Conservation (phyloP, 2,329 filamentous ascomycete genomes). For the Phialophora tarda region DNA sequence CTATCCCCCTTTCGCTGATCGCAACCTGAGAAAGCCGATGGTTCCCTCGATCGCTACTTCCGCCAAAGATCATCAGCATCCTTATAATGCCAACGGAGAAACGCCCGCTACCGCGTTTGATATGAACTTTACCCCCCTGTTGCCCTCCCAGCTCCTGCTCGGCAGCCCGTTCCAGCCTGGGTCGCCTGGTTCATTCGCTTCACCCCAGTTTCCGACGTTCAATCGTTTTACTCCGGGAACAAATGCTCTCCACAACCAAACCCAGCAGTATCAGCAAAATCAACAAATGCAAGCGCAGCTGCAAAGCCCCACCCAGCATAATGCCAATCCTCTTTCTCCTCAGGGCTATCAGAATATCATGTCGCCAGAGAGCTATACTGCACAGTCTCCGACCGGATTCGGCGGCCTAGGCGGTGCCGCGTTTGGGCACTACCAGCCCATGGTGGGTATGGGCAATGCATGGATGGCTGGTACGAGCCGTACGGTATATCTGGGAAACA, state of each 20-base stretch:
- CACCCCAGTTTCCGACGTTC: constrained; percentile 88
- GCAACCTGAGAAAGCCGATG: constrained; percentile 80
- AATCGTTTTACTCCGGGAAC: constrained; percentile 73
- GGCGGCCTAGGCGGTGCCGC: constrained; percentile 65
- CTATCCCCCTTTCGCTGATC: constrained; percentile 80
- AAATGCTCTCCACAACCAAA: constrained; percentile 59
- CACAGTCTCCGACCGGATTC: constrained; percentile 85
- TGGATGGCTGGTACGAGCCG: constrained; percentile 84
- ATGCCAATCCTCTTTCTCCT: constrained; percentile 70
- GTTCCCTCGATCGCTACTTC: constrained; percentile 93
- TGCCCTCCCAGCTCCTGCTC: constrained; percentile 91
- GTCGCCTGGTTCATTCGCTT: constrained; percentile 86
- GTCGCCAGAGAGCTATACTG: constrained; percentile 82
- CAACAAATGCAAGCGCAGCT: constrained; percentile 54
- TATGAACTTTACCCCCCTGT: constrained; percentile 97
- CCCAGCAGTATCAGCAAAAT: constrained; percentile 62
- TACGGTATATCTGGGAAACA: constrained; percentile 97
- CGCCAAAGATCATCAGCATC: constrained; percentile 60
- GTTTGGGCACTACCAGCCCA: constrained; percentile 70
- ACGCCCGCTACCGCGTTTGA: constrained; percentile 89
- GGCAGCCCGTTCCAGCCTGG: constrained; percentile 97
- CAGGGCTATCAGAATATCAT: constrained; percentile 84
- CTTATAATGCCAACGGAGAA: constrained; percentile 69
- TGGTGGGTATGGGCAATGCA: constrained; percentile 66
- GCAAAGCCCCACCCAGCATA: constrained; percentile 75